Conservation (phyloP, 148 eudicot genomes). For the Beta vulgaris region DNA sequence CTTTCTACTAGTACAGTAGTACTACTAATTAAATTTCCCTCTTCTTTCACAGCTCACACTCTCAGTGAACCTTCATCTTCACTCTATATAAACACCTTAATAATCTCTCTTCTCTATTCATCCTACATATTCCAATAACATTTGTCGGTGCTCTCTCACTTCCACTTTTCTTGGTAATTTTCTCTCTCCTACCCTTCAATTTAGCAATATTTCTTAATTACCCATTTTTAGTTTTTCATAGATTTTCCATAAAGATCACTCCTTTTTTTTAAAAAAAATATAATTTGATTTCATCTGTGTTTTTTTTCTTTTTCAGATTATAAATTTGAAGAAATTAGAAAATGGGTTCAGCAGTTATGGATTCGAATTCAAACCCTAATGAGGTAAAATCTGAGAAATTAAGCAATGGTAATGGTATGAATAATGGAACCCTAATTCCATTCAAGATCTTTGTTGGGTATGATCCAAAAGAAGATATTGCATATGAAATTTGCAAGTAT, state of each 20-base stretch:
- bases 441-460: slow-evolving; percentile 86
- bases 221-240: background rate
- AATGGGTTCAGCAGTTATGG: slow-evolving; percentile 26
- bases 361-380: background rate
- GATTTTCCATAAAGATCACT: no score
- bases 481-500: slow-evolving; percentile 75
- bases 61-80: slow-evolving; percentile 1
- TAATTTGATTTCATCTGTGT: no score
- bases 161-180: slow-evolving; percentile 1
- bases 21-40: no score
- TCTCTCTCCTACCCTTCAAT: background rate
- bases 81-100: background rate
- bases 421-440: slow-evolving; percentile 36
- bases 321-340: background rate
- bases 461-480: slow-evolving; percentile 78
- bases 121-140: background rate
- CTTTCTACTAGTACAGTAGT: no score
- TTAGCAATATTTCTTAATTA: background rate
- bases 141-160: slow-evolving; percentile 25
- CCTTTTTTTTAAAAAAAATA: no score
- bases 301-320: background rate
- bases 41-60: slow-evolving; percentile 15
- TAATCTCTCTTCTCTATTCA: background rate
- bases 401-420: slow-evolving; percentile 19
- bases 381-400: slow-evolving; percentile 10